Base-by-base conservation (phyloP, 768 basidiomycete species). In the Calocybe gangraenosa region DNA sequence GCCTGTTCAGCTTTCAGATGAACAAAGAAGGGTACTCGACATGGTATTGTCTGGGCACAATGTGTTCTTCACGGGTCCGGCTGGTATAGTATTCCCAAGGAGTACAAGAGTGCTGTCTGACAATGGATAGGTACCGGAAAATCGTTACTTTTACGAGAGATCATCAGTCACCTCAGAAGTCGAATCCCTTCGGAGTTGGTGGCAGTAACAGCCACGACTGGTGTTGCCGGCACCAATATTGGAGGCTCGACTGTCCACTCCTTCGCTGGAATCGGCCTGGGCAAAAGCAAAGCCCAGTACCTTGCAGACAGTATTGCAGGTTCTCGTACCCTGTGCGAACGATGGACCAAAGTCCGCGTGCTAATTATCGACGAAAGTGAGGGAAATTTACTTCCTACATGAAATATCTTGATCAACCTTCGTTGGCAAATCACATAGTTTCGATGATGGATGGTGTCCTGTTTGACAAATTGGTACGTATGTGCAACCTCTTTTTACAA, bases 51-150 rank as follows among this genome's bases (percentile, higher is more conserved):
- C 68, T 4, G 78, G 79, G 0, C 61, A 71, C 49, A 85, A 73
- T 48, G 71, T 87, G 21, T 87, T 89, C 65, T 87, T 87, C 60
- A 87, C 84, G 1, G 86, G 86, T 17, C 75, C 81, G 45, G 86
- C 86, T 46, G 82, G 85, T 84, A 46, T 17, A 37, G 35, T 23
- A 28, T 37, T 25, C 11, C 25, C 11, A 6, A 28, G 25, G 11
- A 1, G 28, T 9, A 22, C 20, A 20, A 15, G 7, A 35, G 44
- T 36, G 22, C 31, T 28, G 7, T 14, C 10, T 40, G 33, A 41
- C 20, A n/a, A 11, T 40, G 44, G 14, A 8, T 40, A 76, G 78
- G 77, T 8, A 87, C 86, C 2, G 85, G 86, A 25, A 88, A 88
- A 61, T 87, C 84, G 3, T 76, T 86, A 15, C 66, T 87, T 0